Conservation (phyloP, 345 rosid species). For the Microthlaspi erraticum region DNA sequence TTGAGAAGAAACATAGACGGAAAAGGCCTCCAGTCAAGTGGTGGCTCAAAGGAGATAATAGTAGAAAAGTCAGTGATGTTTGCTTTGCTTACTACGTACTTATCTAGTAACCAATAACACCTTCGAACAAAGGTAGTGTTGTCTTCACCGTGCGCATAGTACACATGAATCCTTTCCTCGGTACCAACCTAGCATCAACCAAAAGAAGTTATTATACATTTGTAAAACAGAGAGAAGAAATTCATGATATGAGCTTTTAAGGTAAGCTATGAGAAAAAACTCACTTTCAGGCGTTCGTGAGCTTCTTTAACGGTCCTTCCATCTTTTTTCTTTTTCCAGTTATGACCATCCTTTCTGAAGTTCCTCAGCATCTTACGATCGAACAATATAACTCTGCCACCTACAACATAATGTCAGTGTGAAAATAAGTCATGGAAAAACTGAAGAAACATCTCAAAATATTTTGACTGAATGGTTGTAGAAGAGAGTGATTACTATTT, state of each 20-base stretch:
- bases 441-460: not conserved
- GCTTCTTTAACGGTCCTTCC: constrained; percentile 99
- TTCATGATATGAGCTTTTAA: constrained; percentile 11
- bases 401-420: constrained; percentile 45
- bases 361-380: constrained; percentile 98
- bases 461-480: not conserved
- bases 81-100: constrained; percentile 60
- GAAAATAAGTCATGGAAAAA: constrained; percentile 1
- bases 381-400: constrained; percentile 77
- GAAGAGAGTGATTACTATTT: constrained; percentile 52
- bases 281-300: constrained; percentile 96
- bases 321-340: constrained; percentile 98
- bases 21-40: constrained; percentile 10
- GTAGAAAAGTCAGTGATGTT: constrained; percentile 22
- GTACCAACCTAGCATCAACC: constrained; percentile 68
- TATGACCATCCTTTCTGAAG: constrained; percentile 97
- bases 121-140: constrained; percentile 93
- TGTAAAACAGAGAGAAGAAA: not conserved
- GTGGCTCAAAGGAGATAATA: constrained; percentile 13
- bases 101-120: constrained; percentile 99
- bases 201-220: not conserved
- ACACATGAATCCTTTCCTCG: constrained; percentile 97
- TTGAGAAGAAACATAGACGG: constrained; percentile 8
- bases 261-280: constrained; percentile 36
- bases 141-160: constrained; percentile 97